Base-by-base conservation (phyloP, 768 basidiomycete species). In the Suillus placidus region DNA sequence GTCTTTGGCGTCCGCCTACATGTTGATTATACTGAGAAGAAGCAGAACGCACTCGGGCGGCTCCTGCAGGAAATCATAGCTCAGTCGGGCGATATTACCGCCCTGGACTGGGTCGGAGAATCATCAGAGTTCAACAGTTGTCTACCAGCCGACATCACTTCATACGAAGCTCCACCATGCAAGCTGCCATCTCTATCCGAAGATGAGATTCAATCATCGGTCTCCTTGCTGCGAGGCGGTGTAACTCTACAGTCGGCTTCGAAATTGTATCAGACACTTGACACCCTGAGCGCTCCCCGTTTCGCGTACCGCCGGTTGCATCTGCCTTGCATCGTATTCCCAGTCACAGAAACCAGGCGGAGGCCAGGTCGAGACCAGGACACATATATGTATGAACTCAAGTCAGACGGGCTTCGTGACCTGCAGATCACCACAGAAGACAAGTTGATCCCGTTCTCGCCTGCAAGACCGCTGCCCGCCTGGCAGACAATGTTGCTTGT, bases 361-460 rank as follows among this genome's bases (percentile, higher is more conserved):
- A 45, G 9, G 1, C 8, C 0, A 0, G 20, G 43, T 45, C 20
- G 0, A n/a, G n/a, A n/a, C n/a, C n/a, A n/a, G n/a, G n/a, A n/a
- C n/a, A n/a, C n/a, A n/a, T n/a, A n/a, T 4, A 45, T 3, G 1
- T 45, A 45, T n/a, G 43, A 0, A 45, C 0, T 45, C 20, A 45
- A 45, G 9, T 7, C 43, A 45, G 43, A n/a, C 4, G 43, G 43
- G 4, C 20, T 45, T 4, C 20, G 1, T 1, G 43, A 45, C 9
- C 9, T 45, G 43, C 43, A 9, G 20, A 45, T 45, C 9, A n/a
- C 43, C 20, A 45, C 43, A 1, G 18, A 18, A 0, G 42, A 43
- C 4, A 6, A 12, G 1, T 0, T 20, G 1, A 18, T 43, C 10
- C 42, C 13, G 18, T 43, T 43, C 7, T 43, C 42, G 7, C 42